Conservation (phyloP, 352 stramenopile genomes). For the Thalassiosira livingstoniorum region DNA sequence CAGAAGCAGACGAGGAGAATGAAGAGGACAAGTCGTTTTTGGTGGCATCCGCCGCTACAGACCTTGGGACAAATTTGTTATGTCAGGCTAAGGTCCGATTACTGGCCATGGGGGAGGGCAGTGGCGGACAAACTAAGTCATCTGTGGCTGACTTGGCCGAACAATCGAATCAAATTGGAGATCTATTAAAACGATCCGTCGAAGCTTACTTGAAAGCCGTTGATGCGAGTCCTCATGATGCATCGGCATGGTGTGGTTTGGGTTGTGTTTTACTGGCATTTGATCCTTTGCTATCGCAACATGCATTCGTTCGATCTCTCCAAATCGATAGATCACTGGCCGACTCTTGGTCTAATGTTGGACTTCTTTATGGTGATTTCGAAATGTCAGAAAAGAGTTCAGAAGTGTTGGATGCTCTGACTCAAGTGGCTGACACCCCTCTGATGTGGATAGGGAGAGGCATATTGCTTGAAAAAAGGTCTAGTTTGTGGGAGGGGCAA, state of each 20-base stretch:
- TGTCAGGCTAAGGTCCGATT: slow-evolving; percentile 63
- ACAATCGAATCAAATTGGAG: slow-evolving; percentile 39
- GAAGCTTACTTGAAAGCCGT: slow-evolving; percentile 63
- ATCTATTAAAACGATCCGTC: slow-evolving; percentile 52
- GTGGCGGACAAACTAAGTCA: slow-evolving; percentile 25
- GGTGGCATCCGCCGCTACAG: slow-evolving; percentile 46
- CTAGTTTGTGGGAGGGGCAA: slow-evolving; percentile 39
- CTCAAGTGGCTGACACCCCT: slow-evolving; percentile 76
- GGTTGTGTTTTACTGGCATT: slow-evolving; percentile 60
- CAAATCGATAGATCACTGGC: slow-evolving; percentile 68
- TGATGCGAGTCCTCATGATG: slow-evolving; percentile 55
- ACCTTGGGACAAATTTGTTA: slow-evolving; percentile 73
- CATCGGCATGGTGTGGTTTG: slow-evolving; percentile 74
- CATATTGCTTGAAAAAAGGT: slow-evolving; percentile 58
- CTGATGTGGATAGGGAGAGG: slow-evolving; percentile 80
- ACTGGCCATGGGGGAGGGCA: slow-evolving; percentile 39
- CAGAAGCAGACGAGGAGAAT: slow-evolving; percentile 13
- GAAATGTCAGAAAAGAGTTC: slow-evolving; percentile 46
- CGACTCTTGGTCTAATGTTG: slow-evolving; percentile 76
- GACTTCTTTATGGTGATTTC: slow-evolving; percentile 68
- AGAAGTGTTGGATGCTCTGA: slow-evolving; percentile 69
- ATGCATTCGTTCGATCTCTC: slow-evolving; percentile 71
- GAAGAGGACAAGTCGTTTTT: slow-evolving; percentile 57
- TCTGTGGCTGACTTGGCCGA: slow-evolving; percentile 18
- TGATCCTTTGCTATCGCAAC: slow-evolving; percentile 75